Conservation (phyloP, 2,329 filamentous ascomycete species). For the Botryotinia globosa region DNA sequence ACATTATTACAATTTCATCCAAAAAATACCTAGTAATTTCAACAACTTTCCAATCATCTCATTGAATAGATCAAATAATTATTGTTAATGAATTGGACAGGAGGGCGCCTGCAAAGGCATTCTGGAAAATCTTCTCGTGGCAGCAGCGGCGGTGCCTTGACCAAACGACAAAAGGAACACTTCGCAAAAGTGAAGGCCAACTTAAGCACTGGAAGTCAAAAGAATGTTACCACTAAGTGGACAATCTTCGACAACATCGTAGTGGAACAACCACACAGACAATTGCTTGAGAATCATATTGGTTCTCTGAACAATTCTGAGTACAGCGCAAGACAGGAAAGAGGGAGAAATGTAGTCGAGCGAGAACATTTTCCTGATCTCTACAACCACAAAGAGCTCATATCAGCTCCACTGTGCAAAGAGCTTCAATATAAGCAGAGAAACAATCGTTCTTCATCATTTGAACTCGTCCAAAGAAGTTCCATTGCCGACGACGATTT, state of each 20-base stretch:
- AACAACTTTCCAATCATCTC: not conserved
- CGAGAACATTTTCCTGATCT: not conserved
- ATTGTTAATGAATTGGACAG: constrained; percentile 50
- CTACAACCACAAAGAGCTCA: not conserved
- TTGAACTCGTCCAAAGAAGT: constrained; percentile 1
- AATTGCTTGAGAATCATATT: not conserved
- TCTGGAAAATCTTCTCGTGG: constrained; percentile 38
- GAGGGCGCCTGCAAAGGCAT: constrained; percentile 46
- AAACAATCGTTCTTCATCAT: not conserved
- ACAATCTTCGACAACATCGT: constrained; percentile 25
- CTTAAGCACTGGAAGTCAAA: constrained; percentile 33
- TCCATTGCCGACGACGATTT: constrained; percentile 27
- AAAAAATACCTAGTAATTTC: not conserved
- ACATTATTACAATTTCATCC: not conserved
- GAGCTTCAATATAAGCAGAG: not conserved
- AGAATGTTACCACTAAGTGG: constrained; percentile 36
- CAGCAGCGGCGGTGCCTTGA: constrained; percentile 20
- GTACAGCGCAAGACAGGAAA: not conserved
- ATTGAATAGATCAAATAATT: not conserved
- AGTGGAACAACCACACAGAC: constrained; percentile 16
- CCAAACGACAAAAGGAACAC: constrained; percentile 46
- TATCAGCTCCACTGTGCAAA: not conserved
- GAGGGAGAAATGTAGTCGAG: not conserved
- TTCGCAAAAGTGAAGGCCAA: constrained; percentile 46
- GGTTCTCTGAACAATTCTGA: not conserved